Conservation (phyloP, 306 rosid genomes). For the Pueraria montana region DNA sequence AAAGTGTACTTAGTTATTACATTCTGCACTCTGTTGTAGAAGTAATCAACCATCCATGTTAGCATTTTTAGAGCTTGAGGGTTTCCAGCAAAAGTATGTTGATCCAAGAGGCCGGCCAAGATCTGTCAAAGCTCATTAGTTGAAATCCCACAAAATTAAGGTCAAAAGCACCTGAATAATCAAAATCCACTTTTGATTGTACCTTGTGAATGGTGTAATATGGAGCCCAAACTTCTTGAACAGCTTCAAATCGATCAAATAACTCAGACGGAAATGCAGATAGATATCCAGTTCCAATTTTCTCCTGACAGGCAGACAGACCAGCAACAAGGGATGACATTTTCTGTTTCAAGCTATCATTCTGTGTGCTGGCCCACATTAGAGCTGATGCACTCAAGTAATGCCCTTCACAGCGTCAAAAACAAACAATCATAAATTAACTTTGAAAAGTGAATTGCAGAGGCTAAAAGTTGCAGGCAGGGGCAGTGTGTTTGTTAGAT, state of each 20-base stretch:
- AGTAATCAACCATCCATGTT: conserved; percentile 90
- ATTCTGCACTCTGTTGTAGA: conserved; percentile 83
- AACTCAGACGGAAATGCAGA: conserved; percentile 85
- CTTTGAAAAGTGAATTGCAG: conserved; percentile 31
- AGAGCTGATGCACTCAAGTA: conserved; percentile 89
- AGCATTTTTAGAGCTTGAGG: conserved; percentile 71
- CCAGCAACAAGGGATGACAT: conserved; percentile 67
- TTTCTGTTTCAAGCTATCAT: conserved; percentile 63
- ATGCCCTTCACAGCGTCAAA: conserved; percentile 74
- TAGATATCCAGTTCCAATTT: conserved; percentile 84
- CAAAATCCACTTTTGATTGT: conserved; percentile 32
- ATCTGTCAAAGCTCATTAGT: conserved; percentile 61
- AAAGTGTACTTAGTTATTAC: conserved; percentile 65
- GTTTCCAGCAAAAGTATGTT: conserved; percentile 68
- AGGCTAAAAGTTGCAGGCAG: conserved; percentile 34
- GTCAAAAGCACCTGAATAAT: conserved; percentile 36
- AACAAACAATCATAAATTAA: conserved; percentile 44
- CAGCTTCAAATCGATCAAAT: conserved; percentile 79
- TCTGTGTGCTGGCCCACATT: conserved; percentile 90
- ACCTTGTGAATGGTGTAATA: conserved; percentile 99
- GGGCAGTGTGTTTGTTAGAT: conserved; percentile 20
- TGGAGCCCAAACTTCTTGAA: conserved; percentile 85
- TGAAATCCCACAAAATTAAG: conserved; percentile 13
- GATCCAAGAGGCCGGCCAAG: conserved; percentile 90
- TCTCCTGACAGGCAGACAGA: conserved; percentile 75